These are phyloP conservation scores for Leccinum disarticulatum DNA, from an alignment of 768 basidiomycete genomes.

Conservation along the genomic window DNA sequence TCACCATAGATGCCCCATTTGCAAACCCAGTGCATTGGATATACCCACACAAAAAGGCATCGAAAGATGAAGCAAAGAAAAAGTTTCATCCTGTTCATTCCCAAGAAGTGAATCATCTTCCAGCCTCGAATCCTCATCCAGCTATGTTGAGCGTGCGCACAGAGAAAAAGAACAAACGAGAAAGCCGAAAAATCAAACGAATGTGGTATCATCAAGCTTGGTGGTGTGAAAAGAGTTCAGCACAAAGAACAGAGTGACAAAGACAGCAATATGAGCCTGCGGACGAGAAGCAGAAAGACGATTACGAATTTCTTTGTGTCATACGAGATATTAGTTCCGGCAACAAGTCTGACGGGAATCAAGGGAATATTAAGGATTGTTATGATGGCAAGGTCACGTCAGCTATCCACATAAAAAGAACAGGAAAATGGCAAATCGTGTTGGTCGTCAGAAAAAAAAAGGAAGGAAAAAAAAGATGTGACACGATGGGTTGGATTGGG, in stretches of 20 bases:
- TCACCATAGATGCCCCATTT: neutral
- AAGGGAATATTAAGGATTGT: slow-evolving; percentile 11
- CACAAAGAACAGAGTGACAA: neutral
- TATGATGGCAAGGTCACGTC: slow-evolving; percentile 13
- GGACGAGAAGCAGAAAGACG: slow-evolving; percentile 3
- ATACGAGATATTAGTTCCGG: slow-evolving; percentile 26
- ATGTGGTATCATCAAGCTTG: slow-evolving; percentile 18
- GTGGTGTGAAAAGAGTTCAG: neutral
- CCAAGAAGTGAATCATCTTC: neutral
- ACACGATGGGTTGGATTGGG: neutral
- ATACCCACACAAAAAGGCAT: neutral
- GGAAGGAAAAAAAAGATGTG: neutral
- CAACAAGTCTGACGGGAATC: slow-evolving; percentile 13
- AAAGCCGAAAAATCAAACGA: slow-evolving; percentile 10
- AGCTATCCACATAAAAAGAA: slow-evolving; percentile 10
- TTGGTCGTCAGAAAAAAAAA: slow-evolving; percentile 12
- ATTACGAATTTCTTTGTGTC: slow-evolving; percentile 22
- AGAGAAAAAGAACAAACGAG: neutral
- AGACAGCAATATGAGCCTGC: slow-evolving; percentile 1
- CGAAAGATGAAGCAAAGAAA: neutral
- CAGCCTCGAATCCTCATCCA: neutral
- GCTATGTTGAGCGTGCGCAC: neutral
- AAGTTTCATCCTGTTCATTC: neutral
- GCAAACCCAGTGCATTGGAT: neutral
- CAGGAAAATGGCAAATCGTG: neutral